These are phyloP conservation scores for Copromyces sp. DNA, from an alignment of 495 filamentous ascomycete genomes.

Conservation along the genomic window DNA sequence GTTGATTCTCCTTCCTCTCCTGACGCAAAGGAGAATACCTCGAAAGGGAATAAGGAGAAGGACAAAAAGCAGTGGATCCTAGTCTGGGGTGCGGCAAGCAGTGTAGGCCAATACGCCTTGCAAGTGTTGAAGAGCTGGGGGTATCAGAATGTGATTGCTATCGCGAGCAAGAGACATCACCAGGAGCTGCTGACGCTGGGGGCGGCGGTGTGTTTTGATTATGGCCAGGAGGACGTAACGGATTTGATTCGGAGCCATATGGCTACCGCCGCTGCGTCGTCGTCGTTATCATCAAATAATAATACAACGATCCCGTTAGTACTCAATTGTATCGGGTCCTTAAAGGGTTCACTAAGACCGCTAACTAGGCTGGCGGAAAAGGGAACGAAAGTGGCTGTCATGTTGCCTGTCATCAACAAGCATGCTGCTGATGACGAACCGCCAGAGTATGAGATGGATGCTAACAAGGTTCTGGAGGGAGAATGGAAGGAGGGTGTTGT, in stretches of 20 bases:
- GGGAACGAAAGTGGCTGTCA: conserved; percentile 38
- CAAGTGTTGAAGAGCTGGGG: conserved; percentile 42
- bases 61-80: conserved; percentile 26
- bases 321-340: conserved; percentile 45
- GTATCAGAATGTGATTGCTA: conserved; percentile 37
- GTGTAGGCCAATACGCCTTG: conserved; percentile 39
- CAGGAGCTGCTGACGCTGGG: conserved; percentile 29
- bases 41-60: conserved; percentile 14
- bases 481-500: conserved; percentile 39
- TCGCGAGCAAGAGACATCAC: conserved; percentile 36
- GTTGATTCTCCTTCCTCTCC: conserved; percentile 6
- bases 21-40: neutral
- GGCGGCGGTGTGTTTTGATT: conserved; percentile 38
- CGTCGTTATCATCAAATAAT: neutral
- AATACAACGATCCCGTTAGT: conserved; percentile 27
- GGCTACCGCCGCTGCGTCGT: neutral
- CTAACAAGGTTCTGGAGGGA: conserved; percentile 12
- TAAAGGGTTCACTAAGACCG: conserved; percentile 28
- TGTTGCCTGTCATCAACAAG: conserved; percentile 42
- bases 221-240: conserved; percentile 26
- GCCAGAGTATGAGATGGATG: conserved; percentile 39
- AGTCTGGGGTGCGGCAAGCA: conserved; percentile 45
- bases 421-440: conserved; percentile 26
- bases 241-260: conserved; percentile 22
- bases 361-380: conserved; percentile 33